These are phyloP conservation scores for Tetraselmis striata DNA, from an alignment of 139 green algal genomes.

Conservation along the genomic window DNA sequence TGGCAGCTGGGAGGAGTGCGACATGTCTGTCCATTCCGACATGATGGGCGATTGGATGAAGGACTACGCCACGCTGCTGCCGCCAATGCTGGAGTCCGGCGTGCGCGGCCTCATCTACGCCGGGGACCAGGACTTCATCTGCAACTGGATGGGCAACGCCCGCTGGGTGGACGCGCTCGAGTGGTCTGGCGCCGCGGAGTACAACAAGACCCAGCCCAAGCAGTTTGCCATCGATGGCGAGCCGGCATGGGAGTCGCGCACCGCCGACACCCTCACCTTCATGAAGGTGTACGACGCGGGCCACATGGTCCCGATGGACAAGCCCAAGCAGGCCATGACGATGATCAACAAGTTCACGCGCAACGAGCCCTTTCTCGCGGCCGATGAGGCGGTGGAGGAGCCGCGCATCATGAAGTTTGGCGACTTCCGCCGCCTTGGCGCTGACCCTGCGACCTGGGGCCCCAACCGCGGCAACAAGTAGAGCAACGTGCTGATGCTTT, in stretches of 20 bases:
- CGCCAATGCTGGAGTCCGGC: conserved; percentile 61
- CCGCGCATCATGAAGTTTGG: background rate
- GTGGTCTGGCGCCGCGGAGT: conserved; percentile 38
- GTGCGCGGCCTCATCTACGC: conserved; percentile 77
- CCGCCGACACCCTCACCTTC: conserved; percentile 51
- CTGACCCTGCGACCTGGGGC: no score
- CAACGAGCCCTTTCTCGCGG: background rate
- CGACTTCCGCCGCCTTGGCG: background rate
- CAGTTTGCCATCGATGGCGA: background rate
- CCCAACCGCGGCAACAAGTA: no score
- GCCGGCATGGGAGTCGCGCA: background rate
- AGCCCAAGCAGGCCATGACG: background rate
- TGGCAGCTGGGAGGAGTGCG: conserved; percentile 53
- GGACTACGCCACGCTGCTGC: conserved; percentile 50
- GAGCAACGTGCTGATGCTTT: no score
- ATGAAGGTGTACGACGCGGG: conserved; percentile 52
- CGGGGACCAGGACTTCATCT: conserved; percentile 74
- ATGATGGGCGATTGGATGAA: conserved; percentile 58
- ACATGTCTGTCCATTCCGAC: conserved; percentile 52
- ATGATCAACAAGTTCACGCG: conserved; percentile 13
- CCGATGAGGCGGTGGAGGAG: background rate
- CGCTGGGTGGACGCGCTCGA: conserved; percentile 63
- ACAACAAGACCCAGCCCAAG: background rate
- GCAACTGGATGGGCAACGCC: conserved; percentile 55
- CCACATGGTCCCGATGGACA: conserved; percentile 43